A percentile compares a stretch with the other conserved stretches of the same genome.
These are phyloP conservation scores for Boletus reticulatus DNA, from an alignment of 768 basidiomycete species.

Conservation along the genomic window DNA sequence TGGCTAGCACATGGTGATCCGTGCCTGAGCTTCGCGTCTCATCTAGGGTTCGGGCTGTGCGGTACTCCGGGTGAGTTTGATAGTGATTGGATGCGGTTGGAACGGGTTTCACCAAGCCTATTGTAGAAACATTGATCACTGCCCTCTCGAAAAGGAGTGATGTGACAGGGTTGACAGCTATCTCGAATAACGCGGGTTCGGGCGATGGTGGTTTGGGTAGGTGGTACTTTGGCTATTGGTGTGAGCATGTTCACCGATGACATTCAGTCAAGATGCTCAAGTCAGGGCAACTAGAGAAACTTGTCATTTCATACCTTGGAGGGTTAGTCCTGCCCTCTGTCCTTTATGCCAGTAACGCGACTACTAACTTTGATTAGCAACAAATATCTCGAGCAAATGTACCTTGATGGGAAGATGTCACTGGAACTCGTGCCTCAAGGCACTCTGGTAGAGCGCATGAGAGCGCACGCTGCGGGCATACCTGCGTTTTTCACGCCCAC, in stretches of 20 bases:
- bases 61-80: conserved; percentile 68
- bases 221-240: neutral
- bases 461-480: conserved; percentile 83
- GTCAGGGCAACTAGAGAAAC: conserved; percentile 70
- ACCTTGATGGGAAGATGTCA: conserved; percentile 75
- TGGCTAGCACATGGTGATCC: conserved; percentile 20
- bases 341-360: neutral
- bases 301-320: conserved; percentile 87
- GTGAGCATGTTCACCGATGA: neutral
- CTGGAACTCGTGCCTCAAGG: conserved; percentile 90
- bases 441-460: conserved; percentile 83
- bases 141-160: conserved; percentile 72
- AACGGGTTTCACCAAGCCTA: neutral
- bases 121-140: conserved; percentile 70
- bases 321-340: conserved; percentile 42
- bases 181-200: conserved; percentile 83
- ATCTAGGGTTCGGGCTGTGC: conserved; percentile 80
- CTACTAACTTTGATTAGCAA: conserved; percentile 45
- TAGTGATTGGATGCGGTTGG: neutral
- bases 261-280: conserved; percentile 65
- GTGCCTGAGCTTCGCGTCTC: neutral
- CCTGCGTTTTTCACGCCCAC: conserved; percentile 90
- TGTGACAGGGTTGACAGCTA: conserved; percentile 67
- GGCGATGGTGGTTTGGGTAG: conserved; percentile 67
- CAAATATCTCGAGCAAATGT: conserved; percentile 78